These are phyloP conservation scores for Helenozyma baotianmanensis DNA, from an alignment of 805 yeast genomes.

Conservation along the genomic window DNA sequence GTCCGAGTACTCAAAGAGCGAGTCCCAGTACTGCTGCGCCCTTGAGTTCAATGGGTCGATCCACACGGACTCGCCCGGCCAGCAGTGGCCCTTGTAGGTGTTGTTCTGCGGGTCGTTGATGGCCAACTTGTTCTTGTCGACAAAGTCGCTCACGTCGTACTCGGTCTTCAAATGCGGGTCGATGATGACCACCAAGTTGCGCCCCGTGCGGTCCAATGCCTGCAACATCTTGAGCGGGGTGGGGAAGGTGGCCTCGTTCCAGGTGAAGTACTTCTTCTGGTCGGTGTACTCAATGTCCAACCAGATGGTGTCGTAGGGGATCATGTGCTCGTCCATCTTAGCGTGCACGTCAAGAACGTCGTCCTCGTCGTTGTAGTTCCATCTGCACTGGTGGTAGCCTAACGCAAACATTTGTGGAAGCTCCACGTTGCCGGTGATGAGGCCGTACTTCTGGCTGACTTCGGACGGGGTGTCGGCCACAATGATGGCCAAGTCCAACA, in stretches of 20 bases:
- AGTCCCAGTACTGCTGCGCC: constrained; percentile 58
- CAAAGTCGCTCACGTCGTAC: constrained; percentile 57
- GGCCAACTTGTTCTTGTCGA: constrained; percentile 41
- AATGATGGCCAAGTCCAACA: constrained; percentile 68
- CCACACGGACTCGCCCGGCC: constrained; percentile 98
- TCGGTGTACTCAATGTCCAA: constrained; percentile 91
- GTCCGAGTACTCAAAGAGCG: constrained; percentile 45
- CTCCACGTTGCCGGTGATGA: constrained; percentile 65
- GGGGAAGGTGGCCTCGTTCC: constrained; percentile 75
- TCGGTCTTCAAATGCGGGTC: constrained; percentile 86
- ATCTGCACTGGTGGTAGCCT: constrained; percentile 94
- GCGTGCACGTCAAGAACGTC: constrained; percentile 74
- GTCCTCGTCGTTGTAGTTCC: constrained; percentile 89
- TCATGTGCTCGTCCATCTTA: constrained; percentile 64
- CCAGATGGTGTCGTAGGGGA: constrained; percentile 94
- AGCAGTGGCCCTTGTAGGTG: constrained; percentile 79
- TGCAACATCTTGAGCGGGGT: constrained; percentile 66
- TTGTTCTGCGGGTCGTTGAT: constrained; percentile 45
- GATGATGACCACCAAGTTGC: constrained; percentile 78
- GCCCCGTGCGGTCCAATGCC: constrained; percentile 62
- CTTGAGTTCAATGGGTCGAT: constrained; percentile 74
- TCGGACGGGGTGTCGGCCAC: constrained; percentile 55
- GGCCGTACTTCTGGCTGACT: constrained; percentile 58
- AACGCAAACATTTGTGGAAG: constrained; percentile 76
- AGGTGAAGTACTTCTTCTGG: constrained; percentile 82